phyloP scores from a whole-genome alignment of 164 flowering plant genomes.

The Vitis vinifera region DNA sequence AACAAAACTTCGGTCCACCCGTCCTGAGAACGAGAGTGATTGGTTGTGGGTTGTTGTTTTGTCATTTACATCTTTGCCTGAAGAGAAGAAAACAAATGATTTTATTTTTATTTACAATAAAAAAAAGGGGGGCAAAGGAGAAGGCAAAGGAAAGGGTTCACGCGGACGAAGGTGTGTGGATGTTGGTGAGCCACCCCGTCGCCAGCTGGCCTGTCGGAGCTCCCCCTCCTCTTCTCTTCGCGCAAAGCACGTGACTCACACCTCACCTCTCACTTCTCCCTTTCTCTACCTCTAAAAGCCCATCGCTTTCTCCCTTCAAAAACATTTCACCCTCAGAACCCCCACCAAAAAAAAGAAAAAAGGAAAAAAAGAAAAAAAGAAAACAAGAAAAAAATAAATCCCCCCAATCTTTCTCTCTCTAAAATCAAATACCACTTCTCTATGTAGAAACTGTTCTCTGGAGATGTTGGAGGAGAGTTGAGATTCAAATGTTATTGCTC shows the following conservation, averaged over 20 bases:
- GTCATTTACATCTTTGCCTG: neutral
- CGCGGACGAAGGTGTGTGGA: constrained; percentile 46
- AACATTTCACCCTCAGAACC: neutral
- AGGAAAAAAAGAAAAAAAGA: too few relatives aligned
- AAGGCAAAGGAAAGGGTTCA: constrained; percentile 15
- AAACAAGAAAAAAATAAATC: constrained; percentile 5
- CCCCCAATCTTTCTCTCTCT: constrained; percentile 14
- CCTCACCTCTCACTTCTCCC: constrained; percentile 10
- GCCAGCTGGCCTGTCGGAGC: constrained; percentile 32
- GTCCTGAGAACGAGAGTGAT: too few relatives aligned
- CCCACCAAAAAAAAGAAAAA: too few relatives aligned
- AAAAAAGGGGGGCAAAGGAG: neutral
- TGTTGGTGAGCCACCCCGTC: constrained; percentile 57
- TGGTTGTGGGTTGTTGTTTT: neutral
- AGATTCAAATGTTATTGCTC: constrained; percentile 27
- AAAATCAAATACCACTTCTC: neutral
- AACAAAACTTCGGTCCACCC: too few relatives aligned
- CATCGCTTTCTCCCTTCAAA: constrained; percentile 25
- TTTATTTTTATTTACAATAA: too few relatives aligned
- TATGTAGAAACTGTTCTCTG: neutral
- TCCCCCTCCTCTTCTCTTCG: constrained; percentile 1
- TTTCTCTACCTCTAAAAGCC: constrained; percentile 17
- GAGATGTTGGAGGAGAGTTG: constrained; percentile 2
- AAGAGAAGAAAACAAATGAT: neutral
- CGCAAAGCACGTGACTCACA: constrained; percentile 50